Evolutionary conservation across 352 stramenopile species (phyloP), one percentile per base, ranked within the genome.

Genomic region (Aphanomyces astaci): DNA sequence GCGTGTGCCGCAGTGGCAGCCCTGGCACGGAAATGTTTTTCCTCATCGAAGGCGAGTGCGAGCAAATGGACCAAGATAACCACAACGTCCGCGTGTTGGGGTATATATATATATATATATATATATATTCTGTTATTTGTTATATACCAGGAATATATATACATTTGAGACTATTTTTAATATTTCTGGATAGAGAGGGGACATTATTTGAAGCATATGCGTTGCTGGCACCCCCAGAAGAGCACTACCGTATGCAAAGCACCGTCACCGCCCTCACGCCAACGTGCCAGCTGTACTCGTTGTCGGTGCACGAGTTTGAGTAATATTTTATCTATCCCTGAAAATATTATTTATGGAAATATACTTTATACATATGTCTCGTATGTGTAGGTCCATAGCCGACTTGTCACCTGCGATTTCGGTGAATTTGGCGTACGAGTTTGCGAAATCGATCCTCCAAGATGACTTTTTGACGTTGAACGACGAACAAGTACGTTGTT

Each of bases 21-120:
- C 84, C 86, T 4, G 84, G 86, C 25, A 80, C 75, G 9, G 86
- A 94, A 64, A 92, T 89, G 71, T 94, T 88, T 67, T 94, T 94
- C 49, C 73, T 94, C 11, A 81, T 94, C 25, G 86, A 92, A 51
- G 86, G 86, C 33, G 79, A 92, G 69, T 94, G 86, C 51, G 84
- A 92, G 65, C 72, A 92, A 33, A 63, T 92, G 33, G 90, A 94
- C 59, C 88, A 84, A 3, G 66, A 80, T 51, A 87, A 82, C 1
- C 74, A 76, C 17, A 59, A 78, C 13, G 82, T 79, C 5, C 78
- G 84, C 24, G 75, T 91, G 52, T 76, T 94, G 11, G 77, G 48
- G 62, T 68, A 68, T n/a, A n/a, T n/a, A n/a, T n/a, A n/a, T n/a
- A n/a, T n/a, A n/a, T n/a, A n/a, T n/a, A n/a, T n/a, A n/a, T n/a